These are phyloP conservation scores for Pholiota adiposa DNA, from an alignment of 1,284 basidiomycete species.

Conservation along the genomic window DNA sequence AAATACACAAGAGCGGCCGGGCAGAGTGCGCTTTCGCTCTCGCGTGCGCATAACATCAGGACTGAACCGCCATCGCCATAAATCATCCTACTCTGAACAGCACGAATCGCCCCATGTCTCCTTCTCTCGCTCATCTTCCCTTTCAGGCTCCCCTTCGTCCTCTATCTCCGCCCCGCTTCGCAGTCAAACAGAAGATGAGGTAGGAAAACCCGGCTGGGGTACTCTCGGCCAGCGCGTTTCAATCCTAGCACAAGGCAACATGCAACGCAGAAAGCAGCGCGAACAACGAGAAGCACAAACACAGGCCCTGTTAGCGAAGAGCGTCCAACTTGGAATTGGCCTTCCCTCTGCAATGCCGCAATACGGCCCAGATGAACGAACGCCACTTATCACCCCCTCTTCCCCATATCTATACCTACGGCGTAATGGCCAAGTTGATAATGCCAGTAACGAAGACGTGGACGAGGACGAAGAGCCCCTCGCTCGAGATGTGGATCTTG, in stretches of 20 bases:
- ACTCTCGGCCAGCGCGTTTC: conserved; percentile 62
- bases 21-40: conserved; percentile 42
- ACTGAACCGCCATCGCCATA: conserved; percentile 37
- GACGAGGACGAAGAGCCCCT: conserved; percentile 35
- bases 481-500: conserved; percentile 45
- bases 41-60: conserved; percentile 48
- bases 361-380: conserved; percentile 22
- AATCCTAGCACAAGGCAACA: conserved; percentile 32
- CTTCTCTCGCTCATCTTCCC: conserved; percentile 43
- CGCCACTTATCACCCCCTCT: conserved; percentile 21
- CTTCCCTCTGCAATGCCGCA: not conserved
- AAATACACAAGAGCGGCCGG: conserved; percentile 15
- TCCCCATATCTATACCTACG: not conserved
- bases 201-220: conserved; percentile 52
- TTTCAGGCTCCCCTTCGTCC: conserved; percentile 66
- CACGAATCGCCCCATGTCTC: conserved; percentile 22
- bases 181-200: conserved; percentile 52
- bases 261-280: conserved; percentile 15
- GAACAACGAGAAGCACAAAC: conserved; percentile 16
- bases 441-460: not conserved
- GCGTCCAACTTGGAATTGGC: conserved; percentile 9
- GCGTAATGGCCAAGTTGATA: not conserved
- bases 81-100: conserved; percentile 12
- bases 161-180: conserved; percentile 76
- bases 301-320: conserved; percentile 14